phyloP scores from a whole-genome alignment of 2,329 filamentous ascomycete genomes.

The Penicillium italicum region DNA sequence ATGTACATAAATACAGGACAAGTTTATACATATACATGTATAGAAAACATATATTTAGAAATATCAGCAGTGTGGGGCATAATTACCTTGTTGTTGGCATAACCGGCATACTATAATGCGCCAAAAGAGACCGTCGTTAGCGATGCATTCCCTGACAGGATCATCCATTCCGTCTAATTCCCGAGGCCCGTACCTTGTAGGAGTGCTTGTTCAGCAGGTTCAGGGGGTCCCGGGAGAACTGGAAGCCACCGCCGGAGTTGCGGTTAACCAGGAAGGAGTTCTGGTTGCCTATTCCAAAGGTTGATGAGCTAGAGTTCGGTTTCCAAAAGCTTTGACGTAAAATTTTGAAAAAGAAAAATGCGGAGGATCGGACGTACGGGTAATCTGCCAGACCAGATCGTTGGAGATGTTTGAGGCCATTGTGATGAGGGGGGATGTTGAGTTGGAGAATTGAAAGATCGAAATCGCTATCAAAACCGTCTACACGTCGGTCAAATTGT shows the following conservation, averaged over 20 bases:
- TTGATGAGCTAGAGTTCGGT: conserved; percentile 11
- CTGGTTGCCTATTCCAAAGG: conserved; percentile 63
- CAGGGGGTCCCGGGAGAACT: conserved; percentile 90
- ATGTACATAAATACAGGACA: too few species aligned
- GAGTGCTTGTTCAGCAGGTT: conserved; percentile 90
- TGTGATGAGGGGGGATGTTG: conserved; percentile 27
- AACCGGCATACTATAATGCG: conserved; percentile 73
- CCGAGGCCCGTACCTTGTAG: conserved; percentile 65
- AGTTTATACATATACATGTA: too few species aligned
- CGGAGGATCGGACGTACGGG: conserved; percentile 64
- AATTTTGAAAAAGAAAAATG: background rate
- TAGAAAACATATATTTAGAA: too few species aligned
- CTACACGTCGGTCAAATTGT: conserved; percentile 12
- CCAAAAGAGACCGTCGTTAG: conserved; percentile 19
- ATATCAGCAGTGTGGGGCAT: conserved; percentile 3
- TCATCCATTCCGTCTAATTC: background rate
- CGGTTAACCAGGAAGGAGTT: conserved; percentile 93
- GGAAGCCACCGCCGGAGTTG: conserved; percentile 70
- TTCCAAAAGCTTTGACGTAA: background rate
- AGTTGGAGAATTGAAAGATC: conserved; percentile 26
- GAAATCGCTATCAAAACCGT: conserved; percentile 17
- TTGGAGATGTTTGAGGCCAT: conserved; percentile 70
- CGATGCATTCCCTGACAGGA: conserved; percentile 17
- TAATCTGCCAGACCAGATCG: conserved; percentile 92
- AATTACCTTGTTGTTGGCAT: conserved; percentile 85